phyloP scores from a whole-genome alignment of 129 eudicot genomes.

The Pseudognaphalium luteoalbum region DNA sequence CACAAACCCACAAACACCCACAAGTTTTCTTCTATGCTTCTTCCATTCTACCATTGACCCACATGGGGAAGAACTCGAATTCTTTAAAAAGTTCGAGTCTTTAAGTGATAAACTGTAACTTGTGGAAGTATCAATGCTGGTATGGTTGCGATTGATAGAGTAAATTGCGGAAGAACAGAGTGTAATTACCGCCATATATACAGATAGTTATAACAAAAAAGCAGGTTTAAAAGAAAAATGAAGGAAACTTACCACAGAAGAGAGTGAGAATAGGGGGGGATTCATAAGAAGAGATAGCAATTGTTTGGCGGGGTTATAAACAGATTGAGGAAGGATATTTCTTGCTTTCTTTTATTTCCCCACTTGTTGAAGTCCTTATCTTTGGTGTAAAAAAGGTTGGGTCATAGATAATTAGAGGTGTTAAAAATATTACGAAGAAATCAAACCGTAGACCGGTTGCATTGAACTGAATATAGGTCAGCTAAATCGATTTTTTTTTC shows the following conservation, averaged over 20 bases:
- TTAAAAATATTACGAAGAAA: no score
- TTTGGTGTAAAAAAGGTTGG: no score
- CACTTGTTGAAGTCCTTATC: no score
- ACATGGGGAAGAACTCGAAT: conserved; percentile 30
- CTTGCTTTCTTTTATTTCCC: no score
- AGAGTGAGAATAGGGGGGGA: neutral
- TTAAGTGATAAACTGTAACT: conserved; percentile 30
- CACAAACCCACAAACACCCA: conserved; percentile 39
- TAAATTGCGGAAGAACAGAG: conserved; percentile 49
- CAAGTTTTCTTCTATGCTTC: conserved; percentile 50
- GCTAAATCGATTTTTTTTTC: no score
- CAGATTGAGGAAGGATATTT: neutral
- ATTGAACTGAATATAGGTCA: no score
- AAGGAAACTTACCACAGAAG: conserved; percentile 13
- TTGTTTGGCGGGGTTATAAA: conserved; percentile 17
- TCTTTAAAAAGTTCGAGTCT: conserved; percentile 20
- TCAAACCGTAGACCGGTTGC: no score
- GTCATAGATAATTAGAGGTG: no score
- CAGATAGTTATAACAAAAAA: neutral
- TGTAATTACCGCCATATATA: conserved; percentile 53
- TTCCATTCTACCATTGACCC: conserved; percentile 55
- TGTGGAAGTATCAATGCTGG: conserved; percentile 24
- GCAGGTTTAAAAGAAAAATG: neutral
- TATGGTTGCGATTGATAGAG: conserved; percentile 31
- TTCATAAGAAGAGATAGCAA: conserved; percentile 18